Evolutionary conservation across 1,284 basidiomycete genomes (phyloP), one percentile per base, ranked within the genome.

Genomic region (Apiotrichum montevideense): DNA sequence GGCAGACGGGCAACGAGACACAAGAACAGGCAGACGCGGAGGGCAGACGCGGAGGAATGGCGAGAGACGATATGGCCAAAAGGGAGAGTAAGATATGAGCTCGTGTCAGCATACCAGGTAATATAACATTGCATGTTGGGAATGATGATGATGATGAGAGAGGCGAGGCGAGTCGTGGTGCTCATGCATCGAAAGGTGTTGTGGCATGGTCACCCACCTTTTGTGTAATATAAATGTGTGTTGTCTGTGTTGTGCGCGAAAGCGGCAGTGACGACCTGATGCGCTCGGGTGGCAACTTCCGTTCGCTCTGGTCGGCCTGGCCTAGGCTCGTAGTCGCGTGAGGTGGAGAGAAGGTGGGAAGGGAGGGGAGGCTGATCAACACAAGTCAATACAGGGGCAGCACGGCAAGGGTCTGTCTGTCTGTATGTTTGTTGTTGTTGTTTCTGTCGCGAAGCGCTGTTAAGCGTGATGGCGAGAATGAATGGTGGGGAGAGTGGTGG

Each of bases 141-240:
- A 33, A 46, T 5, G 15, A 46, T 9, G 11, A 11, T n/a, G 15
- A 39, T 39, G 37, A 13, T 39, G 47, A 15, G 21, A 39, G 33
- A 3, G 46, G 39, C 9, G 35, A 21, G 21, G 21, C 21, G 21
- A 21, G 21, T 5, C 21, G 47, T 49, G 47, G 47, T 49, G 47
- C 47, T 49, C 47, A 49, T 49, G 47, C 47, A 35, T 51, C 15
- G 40, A 21, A 21, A 15, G 14, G 34, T 39, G 44, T 39, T 32
- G 21, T 37, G 55, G 45, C 55, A 56, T 56, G 55, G 51, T 52
- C 56, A 57, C 56, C 46, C 56, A 57, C 56, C 56, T 57, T 57
- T 51, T 21, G 21, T 21, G 21, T 21, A 21, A 29, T 35, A 34
- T 35, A 5, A 21, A 49, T 21, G 37, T 7, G 21, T 21, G 21